Base-by-base conservation (phyloP, 306 rosid genomes). In the Pyrus pyrifolia region DNA sequence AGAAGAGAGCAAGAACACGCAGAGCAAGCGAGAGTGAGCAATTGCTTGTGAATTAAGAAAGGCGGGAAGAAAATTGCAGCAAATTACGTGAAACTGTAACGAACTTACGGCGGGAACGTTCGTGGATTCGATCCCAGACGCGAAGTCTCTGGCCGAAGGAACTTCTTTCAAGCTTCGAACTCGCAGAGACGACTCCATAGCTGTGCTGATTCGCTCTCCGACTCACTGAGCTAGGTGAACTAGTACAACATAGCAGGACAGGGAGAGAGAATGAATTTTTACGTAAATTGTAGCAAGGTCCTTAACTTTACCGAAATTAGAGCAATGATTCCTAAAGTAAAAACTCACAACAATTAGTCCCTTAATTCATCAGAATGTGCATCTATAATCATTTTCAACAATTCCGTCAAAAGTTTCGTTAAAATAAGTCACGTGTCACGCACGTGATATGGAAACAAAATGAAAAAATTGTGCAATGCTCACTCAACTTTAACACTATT, bases 81-180 rank as follows among this genome's bases (percentile, higher is more conserved):
- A 31, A 30, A 10, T 49, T 33, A 4, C 10, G 63, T 4, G 52
- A 82, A 42, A 49, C 19, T 10, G 45, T 22, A n/a, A 68, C 33
- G 68, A 67, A 74, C n/a, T 73, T 77, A 86, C 92, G 1, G 86
- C 89, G 22, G 89, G 88, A 65, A 80, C 61, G 78, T 88, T 83
- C 23, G 76, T 46, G 45, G 86, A 71, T 53, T 88, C 89, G 9
- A 86, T 86, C 65, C 71, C 73, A 67, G 80, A 64, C 55, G 68
- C 79, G 76, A 87, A 87, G 11, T 83, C 82, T 27, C 38, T 35
- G 35, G 87, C 79, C 19, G 90, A 79, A 22, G 83, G 90, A 81
- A 84, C 83, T 53, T 81, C 69, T 67, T 96, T 87, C 81, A 79
- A 78, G 23, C 83, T 86, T 67, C 53, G 89, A 74, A 93, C 71